Percentiles rank a stretch among this genome's conserved stretches.
Evolutionary conservation across 192 early-diverging fungal species (phyloP).

Genomic region (Paraglomus occultum): DNA sequence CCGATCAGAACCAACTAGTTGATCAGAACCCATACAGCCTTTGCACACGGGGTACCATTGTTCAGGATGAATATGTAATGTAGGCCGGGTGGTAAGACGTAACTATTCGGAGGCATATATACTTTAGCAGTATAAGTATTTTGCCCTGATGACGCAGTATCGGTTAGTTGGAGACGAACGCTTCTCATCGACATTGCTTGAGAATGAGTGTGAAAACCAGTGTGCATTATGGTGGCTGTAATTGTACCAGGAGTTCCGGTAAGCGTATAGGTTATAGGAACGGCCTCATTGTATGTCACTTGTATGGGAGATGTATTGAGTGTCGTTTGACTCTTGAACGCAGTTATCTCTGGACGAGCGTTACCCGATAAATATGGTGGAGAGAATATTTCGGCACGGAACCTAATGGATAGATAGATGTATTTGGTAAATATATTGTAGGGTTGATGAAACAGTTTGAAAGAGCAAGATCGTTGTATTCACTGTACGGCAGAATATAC

Average conservation of each 20-base stretch:
- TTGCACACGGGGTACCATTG: constrained; percentile 43
- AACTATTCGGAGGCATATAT: constrained; percentile 43
- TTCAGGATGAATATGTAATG: constrained; percentile 49
- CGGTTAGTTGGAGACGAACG: constrained; percentile 30
- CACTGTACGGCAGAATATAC: too few species aligned
- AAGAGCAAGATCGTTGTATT: too few species aligned
- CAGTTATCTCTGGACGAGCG: constrained; percentile 38
- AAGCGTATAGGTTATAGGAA: constrained; percentile 29
- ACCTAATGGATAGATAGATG: constrained; percentile 48
- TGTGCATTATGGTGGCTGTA: constrained; percentile 44
- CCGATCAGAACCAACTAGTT: background rate
- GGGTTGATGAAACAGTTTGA: too few species aligned
- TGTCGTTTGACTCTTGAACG: background rate
- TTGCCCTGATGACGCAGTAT: constrained; percentile 2
- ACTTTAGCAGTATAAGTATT: constrained; percentile 35
- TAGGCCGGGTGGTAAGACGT: constrained; percentile 57
- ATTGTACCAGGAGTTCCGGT: constrained; percentile 26
- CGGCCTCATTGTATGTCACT: constrained; percentile 33
- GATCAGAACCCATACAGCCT: background rate
- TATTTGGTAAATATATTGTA: background rate
- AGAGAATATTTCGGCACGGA: constrained; percentile 50
- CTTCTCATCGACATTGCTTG: constrained; percentile 54
- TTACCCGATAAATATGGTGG: constrained; percentile 53
- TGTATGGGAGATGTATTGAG: constrained; percentile 14
- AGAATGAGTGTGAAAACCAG: constrained; percentile 54